phyloP scores from a whole-genome alignment of 1,284 basidiomycete genomes.

The Marasmius oreades region DNA sequence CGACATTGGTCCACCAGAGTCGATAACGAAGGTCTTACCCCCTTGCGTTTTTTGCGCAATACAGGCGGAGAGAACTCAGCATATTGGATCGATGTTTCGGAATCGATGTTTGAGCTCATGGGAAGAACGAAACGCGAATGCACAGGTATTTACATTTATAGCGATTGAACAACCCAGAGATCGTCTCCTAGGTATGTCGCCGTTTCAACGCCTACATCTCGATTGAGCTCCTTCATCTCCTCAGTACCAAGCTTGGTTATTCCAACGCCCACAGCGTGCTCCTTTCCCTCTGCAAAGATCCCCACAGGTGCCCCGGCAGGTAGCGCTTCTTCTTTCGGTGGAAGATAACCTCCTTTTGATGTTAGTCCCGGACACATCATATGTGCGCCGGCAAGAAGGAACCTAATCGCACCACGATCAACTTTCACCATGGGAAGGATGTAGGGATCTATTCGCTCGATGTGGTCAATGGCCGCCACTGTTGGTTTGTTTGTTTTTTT shows the following conservation, averaged over 20 bases:
- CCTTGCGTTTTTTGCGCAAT: conserved; percentile 37
- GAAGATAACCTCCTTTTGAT: conserved; percentile 87
- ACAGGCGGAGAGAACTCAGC: conserved; percentile 39
- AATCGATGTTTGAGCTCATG: not conserved
- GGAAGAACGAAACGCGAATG: not conserved
- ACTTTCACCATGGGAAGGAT: conserved; percentile 87
- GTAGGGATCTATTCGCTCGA: conserved; percentile 66
- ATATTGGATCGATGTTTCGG: conserved; percentile 30
- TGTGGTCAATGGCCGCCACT: conserved; percentile 7
- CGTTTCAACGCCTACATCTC: conserved; percentile 89
- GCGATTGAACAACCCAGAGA: conserved; percentile 74
- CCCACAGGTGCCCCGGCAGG: conserved; percentile 76
- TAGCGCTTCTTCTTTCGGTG: conserved; percentile 69
- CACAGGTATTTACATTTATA: conserved; percentile 35
- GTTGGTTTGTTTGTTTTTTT: too few species aligned
- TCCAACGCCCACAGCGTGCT: conserved; percentile 88
- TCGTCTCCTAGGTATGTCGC: conserved; percentile 88
- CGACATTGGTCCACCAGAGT: conserved; percentile 31
- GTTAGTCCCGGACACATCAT: conserved; percentile 98
- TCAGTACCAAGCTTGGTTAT: conserved; percentile 81
- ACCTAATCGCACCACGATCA: conserved; percentile 97
- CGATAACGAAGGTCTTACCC: conserved; percentile 22
- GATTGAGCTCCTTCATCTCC: conserved; percentile 88
- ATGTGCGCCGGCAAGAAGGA: conserved; percentile 88
- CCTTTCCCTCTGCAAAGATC: conserved; percentile 95